Evolutionary conservation across 306 rosid genomes (phyloP).

Genomic region (Corylus americana): DNA sequence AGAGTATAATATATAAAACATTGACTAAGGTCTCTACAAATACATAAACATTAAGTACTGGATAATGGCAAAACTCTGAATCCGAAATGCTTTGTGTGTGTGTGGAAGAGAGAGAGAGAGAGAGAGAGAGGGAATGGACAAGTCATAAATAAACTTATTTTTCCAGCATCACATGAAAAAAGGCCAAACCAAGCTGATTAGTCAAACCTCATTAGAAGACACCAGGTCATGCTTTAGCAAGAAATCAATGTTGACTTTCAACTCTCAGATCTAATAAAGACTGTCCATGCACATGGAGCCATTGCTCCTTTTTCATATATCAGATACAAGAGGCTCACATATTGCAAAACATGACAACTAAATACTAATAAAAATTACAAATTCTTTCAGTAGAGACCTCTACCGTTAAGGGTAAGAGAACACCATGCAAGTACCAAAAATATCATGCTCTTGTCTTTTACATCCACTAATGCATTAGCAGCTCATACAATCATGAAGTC

Average conservation of each 20-base stretch:
- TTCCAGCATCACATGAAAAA: neutral
- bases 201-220: neutral
- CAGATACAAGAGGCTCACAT: neutral
- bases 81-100: neutral
- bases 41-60: constrained; percentile 2
- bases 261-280: neutral
- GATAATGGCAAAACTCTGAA: constrained; percentile 6
- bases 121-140: neutral
- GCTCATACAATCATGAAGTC: neutral
- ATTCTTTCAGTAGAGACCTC: neutral
- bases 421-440: neutral
- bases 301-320: neutral
- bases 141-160: neutral
- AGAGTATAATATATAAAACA: neutral
- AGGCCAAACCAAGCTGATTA: neutral
- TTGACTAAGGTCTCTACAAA: constrained; percentile 17
- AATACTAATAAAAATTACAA: neutral
- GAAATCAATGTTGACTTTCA: neutral
- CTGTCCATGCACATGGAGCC: neutral
- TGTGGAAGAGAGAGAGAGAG: neutral
- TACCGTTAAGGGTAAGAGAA: neutral
- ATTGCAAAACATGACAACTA: neutral
- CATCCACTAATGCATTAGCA: no score
- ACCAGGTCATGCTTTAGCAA: neutral
- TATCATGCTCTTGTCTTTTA: no score